Evolutionary conservation across 129 eudicot species (phyloP), one percentile per base, ranked within the genome.

Genomic region (Oenanthe sinensis): DNA sequence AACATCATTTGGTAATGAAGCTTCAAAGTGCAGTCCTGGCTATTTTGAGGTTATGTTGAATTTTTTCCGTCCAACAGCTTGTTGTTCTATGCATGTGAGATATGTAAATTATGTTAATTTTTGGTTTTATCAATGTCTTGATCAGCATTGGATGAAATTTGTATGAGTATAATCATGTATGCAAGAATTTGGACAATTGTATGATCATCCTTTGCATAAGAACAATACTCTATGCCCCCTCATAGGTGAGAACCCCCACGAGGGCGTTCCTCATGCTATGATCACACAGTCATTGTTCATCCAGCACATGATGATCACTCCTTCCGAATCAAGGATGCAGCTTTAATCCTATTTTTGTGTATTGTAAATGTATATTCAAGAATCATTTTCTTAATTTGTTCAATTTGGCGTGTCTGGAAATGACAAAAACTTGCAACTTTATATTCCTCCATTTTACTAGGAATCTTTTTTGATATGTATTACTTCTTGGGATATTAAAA

Each of bases 61-160:
- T 47, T 82, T 87, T 79, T 8, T 44, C 83, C 28, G 80, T 83
- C 85, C 89, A 90, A 92, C 95, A 80, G 81, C 97, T 92, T 90
- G 90, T 91, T 89, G 92, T 89, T 84, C 82, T 78, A 37, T 83
- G 71, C 10, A 55, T 13, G 15, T 26, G 55, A 13, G 22, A 52
- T 76, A 10, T 1, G 22, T 39, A 71, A 71, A 69, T 48, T 39
- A 58, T 39, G 42, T 24, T 43, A 47, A 42, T 20, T 14, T 44
- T 5, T 49, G 15, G 17, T 16, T 44, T 77, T 37, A 13, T 42
- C 6, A 16, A 2, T 19, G 39, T 28, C 24, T 49, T n/a, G 55
- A 24, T 44, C 37, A 73, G 36, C 33, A 45, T 44, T 43, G 54
- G 16, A 4, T 42, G 48, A 3, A 37, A 55, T 54, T 54, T 19